These are phyloP conservation scores for Verticillium nubilum DNA, from an alignment of 2,329 filamentous ascomycete species.

Conservation along the genomic window DNA sequence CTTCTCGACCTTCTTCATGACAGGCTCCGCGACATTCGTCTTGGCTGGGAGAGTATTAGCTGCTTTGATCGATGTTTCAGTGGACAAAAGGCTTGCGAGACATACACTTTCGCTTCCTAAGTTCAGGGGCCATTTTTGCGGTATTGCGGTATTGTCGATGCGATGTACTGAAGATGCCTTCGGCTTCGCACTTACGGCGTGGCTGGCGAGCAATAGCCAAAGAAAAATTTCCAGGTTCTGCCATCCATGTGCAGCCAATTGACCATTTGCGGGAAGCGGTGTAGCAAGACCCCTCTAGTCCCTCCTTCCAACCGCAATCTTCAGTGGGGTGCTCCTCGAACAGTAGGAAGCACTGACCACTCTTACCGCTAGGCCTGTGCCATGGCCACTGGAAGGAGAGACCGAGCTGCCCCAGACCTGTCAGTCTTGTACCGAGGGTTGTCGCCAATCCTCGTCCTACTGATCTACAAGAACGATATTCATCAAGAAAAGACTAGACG, in stretches of 20 bases:
- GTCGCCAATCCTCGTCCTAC: neutral
- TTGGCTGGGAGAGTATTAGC: slow-evolving; percentile 10
- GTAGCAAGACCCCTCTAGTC: slow-evolving; percentile 3
- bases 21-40: slow-evolving; percentile 27
- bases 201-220: neutral
- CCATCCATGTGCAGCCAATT: slow-evolving; percentile 1
- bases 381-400: neutral
- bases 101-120: slow-evolving; percentile 30
- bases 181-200: neutral
- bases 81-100: neutral
- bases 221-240: slow-evolving; percentile 15
- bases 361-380: neutral
- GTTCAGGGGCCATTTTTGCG: slow-evolving; percentile 37
- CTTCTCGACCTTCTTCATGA: slow-evolving; percentile 13
- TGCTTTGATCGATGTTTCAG: neutral
- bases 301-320: neutral
- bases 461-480: neutral
- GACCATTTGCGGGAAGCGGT: slow-evolving; percentile 7
- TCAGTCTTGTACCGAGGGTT: too few relatives aligned
- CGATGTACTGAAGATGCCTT: neutral
- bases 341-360: neutral
- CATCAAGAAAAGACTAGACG: neutral
- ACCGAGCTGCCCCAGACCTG: neutral
- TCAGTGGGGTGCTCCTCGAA: neutral
- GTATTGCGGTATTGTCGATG: neutral